Evolutionary conservation across 768 basidiomycete genomes (phyloP).

Genomic region (Trichaptum fuscoviolaceum): DNA sequence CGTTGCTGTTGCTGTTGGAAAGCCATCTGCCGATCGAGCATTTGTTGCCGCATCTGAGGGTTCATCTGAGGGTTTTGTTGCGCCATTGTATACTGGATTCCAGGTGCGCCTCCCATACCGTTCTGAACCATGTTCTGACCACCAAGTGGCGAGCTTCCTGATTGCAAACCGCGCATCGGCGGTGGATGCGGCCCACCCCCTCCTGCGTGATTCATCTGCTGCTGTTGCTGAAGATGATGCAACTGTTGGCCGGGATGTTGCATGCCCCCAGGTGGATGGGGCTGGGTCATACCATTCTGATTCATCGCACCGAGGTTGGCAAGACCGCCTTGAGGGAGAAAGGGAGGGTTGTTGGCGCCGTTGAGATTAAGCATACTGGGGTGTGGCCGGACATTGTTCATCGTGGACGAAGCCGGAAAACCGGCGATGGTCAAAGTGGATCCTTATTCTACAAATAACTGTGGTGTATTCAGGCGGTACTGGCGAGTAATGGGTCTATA

Average conservation of each 20-base stretch:
- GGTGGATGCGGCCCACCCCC: slow-evolving; percentile 23
- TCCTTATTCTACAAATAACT: no score
- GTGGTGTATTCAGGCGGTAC: no score
- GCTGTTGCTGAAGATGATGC: slow-evolving; percentile 28
- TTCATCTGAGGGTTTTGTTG: slow-evolving; percentile 29
- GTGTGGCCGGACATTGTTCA: not conserved
- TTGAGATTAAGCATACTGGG: slow-evolving; percentile 10
- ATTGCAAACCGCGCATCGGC: slow-evolving; percentile 14
- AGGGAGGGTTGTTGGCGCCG: slow-evolving; percentile 1
- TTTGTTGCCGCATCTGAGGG: slow-evolving; percentile 29
- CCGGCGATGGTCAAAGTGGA: not conserved
- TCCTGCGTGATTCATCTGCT: slow-evolving; percentile 10
- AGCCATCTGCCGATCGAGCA: slow-evolving; percentile 13
- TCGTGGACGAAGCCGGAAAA: not conserved
- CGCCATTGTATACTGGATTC: slow-evolving; percentile 17
- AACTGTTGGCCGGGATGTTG: slow-evolving; percentile 31
- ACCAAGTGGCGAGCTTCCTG: not conserved
- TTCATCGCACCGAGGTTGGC: not conserved
- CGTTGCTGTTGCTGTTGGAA: slow-evolving; percentile 27
- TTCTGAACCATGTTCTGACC: slow-evolving; percentile 19
- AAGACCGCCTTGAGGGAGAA: not conserved
- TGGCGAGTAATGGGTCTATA: not conserved
- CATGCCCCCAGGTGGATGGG: slow-evolving; percentile 30
- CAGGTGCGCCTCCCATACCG: slow-evolving; percentile 23
- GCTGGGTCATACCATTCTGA: slow-evolving; percentile 18